These are phyloP conservation scores for Magnusiomyces fungicola DNA, from an alignment of 1,139 yeast genomes.

Conservation along the genomic window DNA sequence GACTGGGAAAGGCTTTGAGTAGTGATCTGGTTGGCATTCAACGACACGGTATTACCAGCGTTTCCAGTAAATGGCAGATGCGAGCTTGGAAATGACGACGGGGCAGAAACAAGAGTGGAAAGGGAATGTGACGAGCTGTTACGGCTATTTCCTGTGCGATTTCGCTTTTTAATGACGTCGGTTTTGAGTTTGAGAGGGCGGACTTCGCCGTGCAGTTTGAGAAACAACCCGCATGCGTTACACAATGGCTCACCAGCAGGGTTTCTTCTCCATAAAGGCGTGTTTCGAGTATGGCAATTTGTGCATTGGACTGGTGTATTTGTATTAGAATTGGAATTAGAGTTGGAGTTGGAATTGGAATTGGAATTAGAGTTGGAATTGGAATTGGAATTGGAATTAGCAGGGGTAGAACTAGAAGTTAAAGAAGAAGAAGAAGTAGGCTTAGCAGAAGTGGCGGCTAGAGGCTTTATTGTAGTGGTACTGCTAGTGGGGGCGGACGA, in stretches of 20 bases:
- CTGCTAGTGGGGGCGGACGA: no score
- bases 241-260: constrained; percentile 87
- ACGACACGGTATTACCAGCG: no score
- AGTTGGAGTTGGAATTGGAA: constrained; percentile 6
- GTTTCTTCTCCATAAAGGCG: constrained; percentile 90
- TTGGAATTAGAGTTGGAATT: constrained; percentile 6
- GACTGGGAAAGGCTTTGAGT: no score
- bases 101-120: no score
- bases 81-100: no score
- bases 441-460: no score
- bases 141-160: constrained; percentile 20
- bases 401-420: constrained; percentile 9
- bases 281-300: constrained; percentile 82
- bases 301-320: constrained; percentile 43
- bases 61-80: no score
- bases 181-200: constrained; percentile 83
- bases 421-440: no score
- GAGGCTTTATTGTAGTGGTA: no score
- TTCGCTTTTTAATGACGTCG: constrained; percentile 79
- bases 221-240: constrained; percentile 85
- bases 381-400: constrained; percentile 14
- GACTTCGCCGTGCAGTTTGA: constrained; percentile 85
- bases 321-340: constrained; percentile 10
- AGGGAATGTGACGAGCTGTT: constrained; percentile 2
- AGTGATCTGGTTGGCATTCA: no score